Conservation (phyloP, 2,329 filamentous ascomycete species). For the Scortechinia acanthostroma region DNA sequence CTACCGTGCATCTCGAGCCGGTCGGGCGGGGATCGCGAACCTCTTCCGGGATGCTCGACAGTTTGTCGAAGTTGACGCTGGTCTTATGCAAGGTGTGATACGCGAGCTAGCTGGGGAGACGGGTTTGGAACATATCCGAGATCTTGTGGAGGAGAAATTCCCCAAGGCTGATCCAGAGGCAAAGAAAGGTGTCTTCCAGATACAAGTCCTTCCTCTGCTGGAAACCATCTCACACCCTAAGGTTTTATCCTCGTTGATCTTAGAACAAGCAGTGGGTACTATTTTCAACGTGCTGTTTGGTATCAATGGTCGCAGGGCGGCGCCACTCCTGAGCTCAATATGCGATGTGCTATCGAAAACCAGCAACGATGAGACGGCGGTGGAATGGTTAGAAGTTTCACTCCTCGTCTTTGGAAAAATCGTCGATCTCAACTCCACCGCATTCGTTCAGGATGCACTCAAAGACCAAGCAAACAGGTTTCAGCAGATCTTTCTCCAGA, state of each 20-base stretch:
- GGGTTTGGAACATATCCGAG: neutral
- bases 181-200: neutral
- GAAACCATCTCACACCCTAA: neutral
- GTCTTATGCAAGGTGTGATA: neutral
- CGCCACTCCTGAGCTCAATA: neutral
- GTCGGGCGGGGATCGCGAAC: neutral
- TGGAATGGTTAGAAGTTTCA: constrained; percentile 6
- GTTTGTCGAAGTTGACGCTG: neutral
- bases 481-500: neutral
- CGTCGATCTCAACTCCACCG: constrained; percentile 6
- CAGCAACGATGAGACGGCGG: neutral
- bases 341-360: neutral
- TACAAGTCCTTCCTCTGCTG: neutral
- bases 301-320: constrained; percentile 2
- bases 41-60: neutral
- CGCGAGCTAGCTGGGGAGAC: neutral
- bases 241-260: neutral
- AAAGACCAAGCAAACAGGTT: constrained; percentile 2
- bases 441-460: constrained; percentile 6
- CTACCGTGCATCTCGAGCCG: neutral
- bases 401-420: constrained; percentile 6
- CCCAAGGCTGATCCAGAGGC: neutral
- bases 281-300: neutral
- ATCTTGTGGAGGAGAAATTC: neutral
- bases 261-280: neutral